Percentiles rank a stretch among this genome's conserved stretches.
Conservation (phyloP, 2,329 filamentous ascomycete species). For the Arthrocladium fulminans region DNA sequence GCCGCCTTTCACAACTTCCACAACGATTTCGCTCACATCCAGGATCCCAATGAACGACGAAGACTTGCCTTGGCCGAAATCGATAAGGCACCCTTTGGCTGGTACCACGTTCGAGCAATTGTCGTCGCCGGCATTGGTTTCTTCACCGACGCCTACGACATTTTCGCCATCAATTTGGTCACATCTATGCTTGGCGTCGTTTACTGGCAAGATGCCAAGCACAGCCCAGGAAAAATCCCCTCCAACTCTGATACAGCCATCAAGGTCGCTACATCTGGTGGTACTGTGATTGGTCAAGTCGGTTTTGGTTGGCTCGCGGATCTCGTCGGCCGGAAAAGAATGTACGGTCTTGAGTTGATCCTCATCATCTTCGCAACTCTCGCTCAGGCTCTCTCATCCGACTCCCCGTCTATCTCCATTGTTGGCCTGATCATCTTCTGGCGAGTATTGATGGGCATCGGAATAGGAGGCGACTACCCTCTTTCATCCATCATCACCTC, state of each 20-base stretch:
- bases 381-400: conserved; percentile 58
- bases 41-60: conserved; percentile 67
- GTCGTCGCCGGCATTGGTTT: conserved; percentile 76
- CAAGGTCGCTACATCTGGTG: conserved; percentile 75
- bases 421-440: conserved; percentile 60
- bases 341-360: conserved; percentile 77
- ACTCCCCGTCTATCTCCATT: conserved; percentile 53
- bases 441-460: conserved; percentile 71
- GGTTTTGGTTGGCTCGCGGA: conserved; percentile 73
- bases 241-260: conserved; percentile 65
- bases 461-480: conserved; percentile 75
- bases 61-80: conserved; percentile 66
- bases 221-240: conserved; percentile 47
- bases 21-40: conserved; percentile 57
- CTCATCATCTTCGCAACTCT: conserved; percentile 72
- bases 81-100: conserved; percentile 26
- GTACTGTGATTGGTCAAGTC: conserved; percentile 74
- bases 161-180: conserved; percentile 67
- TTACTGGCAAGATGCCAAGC: conserved; percentile 54
- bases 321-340: conserved; percentile 66
- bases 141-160: conserved; percentile 80
- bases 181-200: conserved; percentile 72
- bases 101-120: conserved; percentile 66
- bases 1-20: conserved; percentile 68
- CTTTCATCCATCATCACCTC: conserved; percentile 62